Evolutionary conservation across 2,329 filamentous ascomycete genomes (phyloP).

Genomic region (Neofusicoccum parvum): DNA sequence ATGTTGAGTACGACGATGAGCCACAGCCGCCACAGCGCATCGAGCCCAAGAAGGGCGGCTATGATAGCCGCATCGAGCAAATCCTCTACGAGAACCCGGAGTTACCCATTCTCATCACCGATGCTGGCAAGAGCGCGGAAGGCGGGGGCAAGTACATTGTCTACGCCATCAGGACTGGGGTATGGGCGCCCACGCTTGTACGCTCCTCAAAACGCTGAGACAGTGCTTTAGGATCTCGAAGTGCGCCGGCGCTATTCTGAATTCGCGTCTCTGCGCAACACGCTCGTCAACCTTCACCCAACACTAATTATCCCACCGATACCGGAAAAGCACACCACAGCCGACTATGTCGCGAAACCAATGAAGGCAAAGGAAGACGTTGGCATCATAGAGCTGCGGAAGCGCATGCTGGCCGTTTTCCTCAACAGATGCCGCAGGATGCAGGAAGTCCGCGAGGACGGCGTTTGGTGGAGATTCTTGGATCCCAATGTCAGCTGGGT

Average conservation of each 20-base stretch:
- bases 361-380: slow-evolving; percentile 98
- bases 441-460: slow-evolving; percentile 88
- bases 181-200: slow-evolving; percentile 50
- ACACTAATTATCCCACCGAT: slow-evolving; percentile 96
- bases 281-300: slow-evolving; percentile 87
- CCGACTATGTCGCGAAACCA: slow-evolving; percentile 95
- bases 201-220: slow-evolving; percentile 14
- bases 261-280: slow-evolving; percentile 87
- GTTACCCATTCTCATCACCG: slow-evolving; percentile 85
- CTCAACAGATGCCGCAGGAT: slow-evolving; percentile 90
- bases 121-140: slow-evolving; percentile 93
- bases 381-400: slow-evolving; percentile 92
- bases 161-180: slow-evolving; percentile 93
- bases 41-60: slow-evolving; percentile 75
- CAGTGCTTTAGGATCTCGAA: slow-evolving; percentile 74
- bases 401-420: slow-evolving; percentile 96
- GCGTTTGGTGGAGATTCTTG: slow-evolving; percentile 96
- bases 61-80: slow-evolving; percentile 95
- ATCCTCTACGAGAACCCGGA: slow-evolving; percentile 94
- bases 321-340: slow-evolving; percentile 98
- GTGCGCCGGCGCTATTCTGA: slow-evolving; percentile 95
- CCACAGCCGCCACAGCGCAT: slow-evolving; percentile 54
- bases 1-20: slow-evolving; percentile 59
- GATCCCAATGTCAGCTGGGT: slow-evolving; percentile 99
- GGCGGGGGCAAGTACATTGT: slow-evolving; percentile 93